phyloP scores from a whole-genome alignment of 352 stramenopile genomes.

The Phytophthora cactorum region DNA sequence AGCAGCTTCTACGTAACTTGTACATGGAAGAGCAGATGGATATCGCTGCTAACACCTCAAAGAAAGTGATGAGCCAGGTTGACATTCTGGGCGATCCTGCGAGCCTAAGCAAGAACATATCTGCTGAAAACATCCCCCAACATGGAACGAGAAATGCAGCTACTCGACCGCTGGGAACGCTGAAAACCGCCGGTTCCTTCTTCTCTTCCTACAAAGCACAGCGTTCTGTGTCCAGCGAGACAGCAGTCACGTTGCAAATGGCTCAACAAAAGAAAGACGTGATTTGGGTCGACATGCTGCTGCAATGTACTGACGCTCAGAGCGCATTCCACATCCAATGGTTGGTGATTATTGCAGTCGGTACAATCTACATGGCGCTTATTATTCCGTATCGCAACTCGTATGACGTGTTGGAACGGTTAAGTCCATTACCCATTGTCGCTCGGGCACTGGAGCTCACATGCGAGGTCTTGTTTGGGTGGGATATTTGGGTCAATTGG shows the following conservation, averaged over 20 bases:
- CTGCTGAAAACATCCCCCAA: background rate
- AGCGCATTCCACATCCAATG: constrained; percentile 49
- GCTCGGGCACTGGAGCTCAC: constrained; percentile 41
- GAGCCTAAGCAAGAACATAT: background rate
- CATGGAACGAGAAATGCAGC: background rate
- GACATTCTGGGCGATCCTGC: constrained; percentile 17
- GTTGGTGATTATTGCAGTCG: constrained; percentile 35
- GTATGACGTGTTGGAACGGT: constrained; percentile 45
- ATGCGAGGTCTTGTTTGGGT: constrained; percentile 55
- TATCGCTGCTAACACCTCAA: constrained; percentile 14
- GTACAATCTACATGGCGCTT: constrained; percentile 52
- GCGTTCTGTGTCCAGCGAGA: constrained; percentile 20
- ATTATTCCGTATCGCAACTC: constrained; percentile 49
- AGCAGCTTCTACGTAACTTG: constrained; percentile 58
- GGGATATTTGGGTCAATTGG: constrained; percentile 72
- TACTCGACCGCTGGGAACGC: constrained; percentile 2
- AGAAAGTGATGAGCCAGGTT: constrained; percentile 22
- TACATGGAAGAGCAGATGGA: constrained; percentile 72
- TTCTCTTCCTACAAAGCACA: constrained; percentile 42
- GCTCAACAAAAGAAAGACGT: constrained; percentile 17
- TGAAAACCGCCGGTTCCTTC: constrained; percentile 19
- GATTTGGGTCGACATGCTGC: constrained; percentile 57
- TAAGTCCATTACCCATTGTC: constrained; percentile 20
- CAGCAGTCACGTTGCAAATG: constrained; percentile 3
- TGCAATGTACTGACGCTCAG: constrained; percentile 54